Conservation (phyloP, 1,139 yeast species). For the Debaryomycetaceae sp. region DNA sequence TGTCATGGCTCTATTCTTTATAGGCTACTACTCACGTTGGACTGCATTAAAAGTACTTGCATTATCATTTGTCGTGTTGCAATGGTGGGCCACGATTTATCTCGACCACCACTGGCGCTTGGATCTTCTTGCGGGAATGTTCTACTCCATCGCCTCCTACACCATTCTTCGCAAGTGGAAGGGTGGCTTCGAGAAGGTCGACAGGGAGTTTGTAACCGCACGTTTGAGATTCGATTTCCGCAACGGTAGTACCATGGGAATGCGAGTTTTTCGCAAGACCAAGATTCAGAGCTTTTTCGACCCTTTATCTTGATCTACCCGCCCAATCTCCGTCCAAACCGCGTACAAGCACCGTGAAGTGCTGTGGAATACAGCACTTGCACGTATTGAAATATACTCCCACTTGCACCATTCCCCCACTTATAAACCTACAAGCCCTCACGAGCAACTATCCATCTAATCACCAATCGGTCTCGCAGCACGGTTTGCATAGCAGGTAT, state of each 20-base stretch:
- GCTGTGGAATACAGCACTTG: too few relatives aligned
- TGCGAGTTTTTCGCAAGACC: slow-evolving; percentile 53
- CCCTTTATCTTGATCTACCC: slow-evolving; percentile 25
- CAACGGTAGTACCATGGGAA: slow-evolving; percentile 51
- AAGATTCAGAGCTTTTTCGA: slow-evolving; percentile 48
- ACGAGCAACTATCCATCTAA: too few relatives aligned
- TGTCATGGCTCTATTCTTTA: slow-evolving; percentile 47
- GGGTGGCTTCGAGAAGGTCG: slow-evolving; percentile 19
- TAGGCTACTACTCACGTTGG: slow-evolving; percentile 42
- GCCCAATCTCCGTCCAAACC: too few relatives aligned
- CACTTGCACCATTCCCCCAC: too few relatives aligned
- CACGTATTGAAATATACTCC: too few relatives aligned
- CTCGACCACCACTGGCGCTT: slow-evolving; percentile 69
- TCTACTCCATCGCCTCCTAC: slow-evolving; percentile 46
- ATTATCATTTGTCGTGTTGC: slow-evolving; percentile 43
- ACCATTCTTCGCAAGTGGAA: slow-evolving; percentile 25
- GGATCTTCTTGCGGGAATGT: slow-evolving; percentile 53
- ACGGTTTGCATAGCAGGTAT: too few relatives aligned
- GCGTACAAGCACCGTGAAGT: too few relatives aligned
- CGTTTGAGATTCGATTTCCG: slow-evolving; percentile 31
- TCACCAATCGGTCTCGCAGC: too few relatives aligned
- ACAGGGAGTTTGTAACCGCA: slow-evolving; percentile 25
- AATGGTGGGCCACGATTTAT: slow-evolving; percentile 77
- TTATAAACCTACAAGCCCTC: too few relatives aligned
- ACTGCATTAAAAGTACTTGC: slow-evolving; percentile 28